Percentiles rank a stretch among this genome's conserved stretches.
These are phyloP conservation scores for Cytospora piceicola DNA, from an alignment of 2,329 filamentous ascomycete genomes.

Conservation along the genomic window DNA sequence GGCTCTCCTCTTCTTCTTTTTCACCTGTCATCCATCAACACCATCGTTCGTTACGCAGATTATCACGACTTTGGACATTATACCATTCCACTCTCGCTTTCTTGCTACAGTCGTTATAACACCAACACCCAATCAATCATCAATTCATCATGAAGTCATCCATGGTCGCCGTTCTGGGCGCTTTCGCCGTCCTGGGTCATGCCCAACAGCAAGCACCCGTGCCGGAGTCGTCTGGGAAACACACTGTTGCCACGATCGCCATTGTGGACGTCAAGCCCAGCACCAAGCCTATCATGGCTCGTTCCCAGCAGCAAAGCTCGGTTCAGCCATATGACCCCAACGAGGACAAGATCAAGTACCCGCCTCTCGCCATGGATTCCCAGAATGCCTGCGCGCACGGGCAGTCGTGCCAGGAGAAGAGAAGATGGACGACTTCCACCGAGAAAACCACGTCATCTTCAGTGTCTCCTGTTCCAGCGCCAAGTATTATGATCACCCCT, in stretches of 20 bases:
- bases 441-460: neutral
- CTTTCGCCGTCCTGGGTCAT: neutral
- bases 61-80: neutral
- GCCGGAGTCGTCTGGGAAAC: neutral
- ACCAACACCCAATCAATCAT: neutral
- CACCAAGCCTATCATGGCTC: conserved; percentile 1
- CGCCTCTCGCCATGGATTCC: neutral
- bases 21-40: neutral
- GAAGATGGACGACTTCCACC: no score
- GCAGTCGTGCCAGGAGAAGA: conserved; percentile 11
- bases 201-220: conserved; percentile 3
- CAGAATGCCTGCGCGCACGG: neutral
- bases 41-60: neutral
- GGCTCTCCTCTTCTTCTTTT: neutral
- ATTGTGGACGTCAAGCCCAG: conserved; percentile 1
- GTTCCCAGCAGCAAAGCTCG: neutral
- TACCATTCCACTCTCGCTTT: conserved; percentile 11
- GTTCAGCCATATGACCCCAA: neutral
- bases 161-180: neutral
- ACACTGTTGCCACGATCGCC: neutral
- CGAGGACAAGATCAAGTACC: neutral
- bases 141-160: conserved; percentile 14
- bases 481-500: neutral
- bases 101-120: neutral
- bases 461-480: neutral